Percentiles rank a stretch among this genome's conserved stretches.
phyloP scores from a whole-genome alignment of 345 rosid species.

The Corymbia maculata region DNA sequence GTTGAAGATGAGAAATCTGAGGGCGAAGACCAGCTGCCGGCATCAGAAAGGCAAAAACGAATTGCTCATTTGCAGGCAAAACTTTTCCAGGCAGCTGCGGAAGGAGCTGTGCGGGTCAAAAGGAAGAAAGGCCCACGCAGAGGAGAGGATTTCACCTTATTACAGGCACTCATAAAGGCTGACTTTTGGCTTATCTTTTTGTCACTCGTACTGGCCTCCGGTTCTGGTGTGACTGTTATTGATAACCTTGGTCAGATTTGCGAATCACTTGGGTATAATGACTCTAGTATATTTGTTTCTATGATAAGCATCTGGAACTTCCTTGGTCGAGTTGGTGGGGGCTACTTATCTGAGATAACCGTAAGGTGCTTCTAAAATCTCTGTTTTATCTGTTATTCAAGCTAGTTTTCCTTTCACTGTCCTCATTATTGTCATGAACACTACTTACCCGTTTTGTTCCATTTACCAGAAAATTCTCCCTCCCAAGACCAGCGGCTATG shows the following conservation, averaged over 20 bases:
- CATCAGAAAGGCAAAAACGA: conserved; percentile 33
- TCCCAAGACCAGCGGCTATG: conserved; percentile 64
- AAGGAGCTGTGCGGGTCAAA: conserved; percentile 51
- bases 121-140: conserved; percentile 50
- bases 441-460: neutral
- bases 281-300: conserved; percentile 60
- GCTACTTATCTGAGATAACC: conserved; percentile 74
- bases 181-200: conserved; percentile 75
- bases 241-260: conserved; percentile 86
- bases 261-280: conserved; percentile 48
- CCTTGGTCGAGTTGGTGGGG: conserved; percentile 87
- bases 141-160: conserved; percentile 76
- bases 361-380: conserved; percentile 30
- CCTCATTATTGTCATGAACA: neutral
- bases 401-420: neutral
- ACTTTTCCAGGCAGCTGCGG: conserved; percentile 52
- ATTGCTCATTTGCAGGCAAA: conserved; percentile 48
- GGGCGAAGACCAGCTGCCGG: conserved; percentile 47
- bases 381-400: neutral
- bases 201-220: conserved; percentile 61
- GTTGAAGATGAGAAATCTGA: conserved; percentile 45
- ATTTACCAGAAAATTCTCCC: conserved; percentile 32
- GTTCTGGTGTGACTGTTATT: conserved; percentile 76
- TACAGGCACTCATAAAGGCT: conserved; percentile 56
- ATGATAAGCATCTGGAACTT: conserved; percentile 86